These are phyloP conservation scores for Tetrapisispora iriomotensis DNA, from an alignment of 805 yeast genomes.

Conservation along the genomic window DNA sequence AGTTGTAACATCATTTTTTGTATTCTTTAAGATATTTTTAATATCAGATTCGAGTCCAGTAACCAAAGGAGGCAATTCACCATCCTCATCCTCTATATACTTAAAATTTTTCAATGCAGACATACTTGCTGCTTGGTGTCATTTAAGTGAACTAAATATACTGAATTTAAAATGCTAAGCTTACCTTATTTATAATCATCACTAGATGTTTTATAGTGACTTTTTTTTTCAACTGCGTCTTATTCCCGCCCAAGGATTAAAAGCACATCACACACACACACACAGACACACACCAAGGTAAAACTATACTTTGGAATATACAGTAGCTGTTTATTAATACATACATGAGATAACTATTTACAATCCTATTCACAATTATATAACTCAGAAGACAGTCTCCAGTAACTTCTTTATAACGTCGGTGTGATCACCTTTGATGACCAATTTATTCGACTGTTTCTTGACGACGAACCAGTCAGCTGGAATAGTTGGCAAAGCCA, in stretches of 20 bases:
- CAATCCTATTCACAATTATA: neutral
- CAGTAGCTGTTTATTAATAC: no score
- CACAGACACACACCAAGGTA: no score
- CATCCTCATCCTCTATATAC: conserved; percentile 26
- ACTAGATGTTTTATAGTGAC: no score
- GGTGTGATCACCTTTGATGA: conserved; percentile 40
- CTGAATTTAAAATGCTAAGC: no score
- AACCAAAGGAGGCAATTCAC: conserved; percentile 24
- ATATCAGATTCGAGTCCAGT: conserved; percentile 23
- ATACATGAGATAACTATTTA: no score
- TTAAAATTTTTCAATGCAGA: conserved; percentile 25
- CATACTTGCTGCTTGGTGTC: no score
- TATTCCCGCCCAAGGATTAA: no score
- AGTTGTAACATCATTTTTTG: conserved; percentile 22
- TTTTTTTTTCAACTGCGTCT: no score
- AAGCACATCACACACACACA: no score
- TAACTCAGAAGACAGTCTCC: conserved; percentile 4
- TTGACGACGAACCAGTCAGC: conserved; percentile 39
- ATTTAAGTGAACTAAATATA: no score
- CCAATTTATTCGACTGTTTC: conserved; percentile 43
- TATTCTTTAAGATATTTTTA: conserved; percentile 15
- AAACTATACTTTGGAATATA: no score
- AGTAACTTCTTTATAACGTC: conserved; percentile 28
- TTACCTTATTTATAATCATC: no score
- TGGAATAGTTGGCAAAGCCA: conserved; percentile 38